These are phyloP conservation scores for barrel medic (Medicago truncatula) DNA, from an alignment of 306 rosid species.

Conservation along the genomic window MtrunA17r5.0-ANR NC_053048.1:52543001-52543500, in stretches of 20 bases:
- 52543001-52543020: constrained; percentile 28
- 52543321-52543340: constrained; percentile 5
- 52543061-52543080: constrained; percentile 20
- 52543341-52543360: constrained; percentile 33
- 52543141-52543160: constrained; percentile 25
- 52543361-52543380: constrained; percentile 42
- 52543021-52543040: constrained; percentile 23
- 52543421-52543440: constrained; percentile 68
- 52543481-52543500: constrained; percentile 91
- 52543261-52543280: constrained; percentile 11
- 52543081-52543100: constrained; percentile 12
- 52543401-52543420: constrained; percentile 96
- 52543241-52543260: constrained; percentile 14
- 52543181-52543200: constrained; percentile 13
- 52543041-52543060: constrained; percentile 21
- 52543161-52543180: constrained; percentile 5
- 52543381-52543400: constrained; percentile 90
- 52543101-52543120: constrained; percentile 12
- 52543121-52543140: constrained; percentile 21
- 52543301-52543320: constrained; percentile 14
- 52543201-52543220: constrained; percentile 7
- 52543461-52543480: constrained; percentile 72
- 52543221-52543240: constrained; percentile 26
- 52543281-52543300: constrained; percentile 23
- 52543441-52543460: constrained; percentile 58